Evolutionary conservation across 306 rosid species (phyloP), one percentile per base, ranked within the genome.

Genomic region (Castanopsis chinensis): DNA sequence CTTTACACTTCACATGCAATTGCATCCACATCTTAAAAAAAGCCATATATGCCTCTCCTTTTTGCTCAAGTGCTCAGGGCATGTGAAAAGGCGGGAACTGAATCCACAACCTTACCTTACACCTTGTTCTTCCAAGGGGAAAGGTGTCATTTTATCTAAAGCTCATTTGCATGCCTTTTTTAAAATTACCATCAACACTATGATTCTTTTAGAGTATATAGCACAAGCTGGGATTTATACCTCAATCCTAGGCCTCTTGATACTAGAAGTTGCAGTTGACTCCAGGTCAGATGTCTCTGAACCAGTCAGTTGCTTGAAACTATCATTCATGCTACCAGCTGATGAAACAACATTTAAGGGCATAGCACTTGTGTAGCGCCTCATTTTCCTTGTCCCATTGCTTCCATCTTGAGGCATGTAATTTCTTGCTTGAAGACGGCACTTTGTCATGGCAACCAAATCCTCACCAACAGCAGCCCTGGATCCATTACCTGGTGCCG

Each of bases 381-480:
- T 92, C 92, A 92, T 92, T 82, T 88, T 91, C 86, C 87, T 95
- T 37, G 82, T 86, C 79, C 97, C 98, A 81, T 83, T 89, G 71
- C 86, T 55, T 67, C 89, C 96, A 86, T 95, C 98, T 70, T 92
- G 98, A 53, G 89, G 84, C 73, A 84, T 81, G 68, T 84, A 83
- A 77, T 89, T 91, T 88, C 91, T 90, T 55, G 92, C 94, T 77
- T 90, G 97, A 59, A 90, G 85, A 64, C 96, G 98, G 82, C 97
- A 95, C 72, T 88, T 90, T 27, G 97, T 95, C 96, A 92, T 85
- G 83, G 96, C 93, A 88, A 88, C 98, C 89, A 95, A 82, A 82
- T 95, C 97, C 88, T 95, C 99, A 60, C 98, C 98, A 80, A 95
- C 91, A 67, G 99, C 96, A 77, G 98, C 98, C 89, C 96, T 88